phyloP scores from a whole-genome alignment of 176 grass and related monocot genomes.

The Dactylis glomerata region DNA sequence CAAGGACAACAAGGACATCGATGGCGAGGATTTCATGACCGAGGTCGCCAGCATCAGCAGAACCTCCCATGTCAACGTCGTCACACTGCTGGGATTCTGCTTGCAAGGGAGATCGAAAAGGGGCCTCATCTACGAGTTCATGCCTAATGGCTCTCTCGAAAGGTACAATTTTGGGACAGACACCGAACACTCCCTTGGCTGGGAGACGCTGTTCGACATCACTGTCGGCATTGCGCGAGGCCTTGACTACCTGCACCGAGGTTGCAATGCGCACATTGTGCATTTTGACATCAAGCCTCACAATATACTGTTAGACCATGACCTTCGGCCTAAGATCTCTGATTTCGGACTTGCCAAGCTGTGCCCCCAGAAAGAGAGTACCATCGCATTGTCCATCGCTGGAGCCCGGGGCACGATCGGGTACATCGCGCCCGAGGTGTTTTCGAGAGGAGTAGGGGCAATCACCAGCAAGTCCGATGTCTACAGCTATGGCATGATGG shows the following conservation, averaged over 20 bases:
- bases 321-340: constrained; percentile 42
- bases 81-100: constrained; percentile 50
- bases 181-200: not conserved
- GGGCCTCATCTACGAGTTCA: constrained; percentile 48
- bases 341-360: constrained; percentile 64
- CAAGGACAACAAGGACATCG: constrained; percentile 29
- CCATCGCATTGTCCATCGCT: constrained; percentile 25
- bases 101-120: constrained; percentile 23
- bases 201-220: constrained; percentile 42
- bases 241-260: constrained; percentile 54
- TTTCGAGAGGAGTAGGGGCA: constrained; percentile 21
- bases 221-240: constrained; percentile 44
- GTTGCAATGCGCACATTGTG: constrained; percentile 53
- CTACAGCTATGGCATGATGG: constrained; percentile 64
- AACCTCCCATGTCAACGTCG: constrained; percentile 55
- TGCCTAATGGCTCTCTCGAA: constrained; percentile 49
- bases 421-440: constrained; percentile 46
- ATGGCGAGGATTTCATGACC: constrained; percentile 41
- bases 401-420: constrained; percentile 43
- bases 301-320: constrained; percentile 48
- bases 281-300: constrained; percentile 69
- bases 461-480: constrained; percentile 52
- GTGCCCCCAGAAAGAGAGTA: constrained; percentile 36
- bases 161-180: not conserved
- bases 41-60: constrained; percentile 51